Evolutionary conservation across 441 rosid genomes (phyloP).

Genomic region (Gossypium lobatum): DNA sequence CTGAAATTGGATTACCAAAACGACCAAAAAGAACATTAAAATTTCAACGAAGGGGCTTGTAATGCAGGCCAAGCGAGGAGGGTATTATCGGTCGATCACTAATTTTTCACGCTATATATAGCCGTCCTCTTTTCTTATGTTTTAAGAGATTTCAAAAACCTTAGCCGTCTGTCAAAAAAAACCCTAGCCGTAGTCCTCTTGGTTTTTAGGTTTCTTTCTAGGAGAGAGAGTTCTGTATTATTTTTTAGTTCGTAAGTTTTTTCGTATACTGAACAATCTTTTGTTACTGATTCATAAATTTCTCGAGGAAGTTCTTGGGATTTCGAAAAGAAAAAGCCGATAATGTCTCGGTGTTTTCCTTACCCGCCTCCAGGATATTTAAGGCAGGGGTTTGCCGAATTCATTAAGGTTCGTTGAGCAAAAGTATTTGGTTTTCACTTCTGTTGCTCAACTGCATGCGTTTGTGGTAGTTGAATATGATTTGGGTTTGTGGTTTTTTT

Average conservation of each 20-base stretch:
- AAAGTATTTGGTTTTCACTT: slow-evolving; percentile 33
- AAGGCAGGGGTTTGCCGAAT: slow-evolving; percentile 42
- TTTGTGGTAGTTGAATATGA: not conserved
- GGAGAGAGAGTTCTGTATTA: not conserved
- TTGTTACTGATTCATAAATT: not conserved
- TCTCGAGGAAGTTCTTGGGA: not conserved
- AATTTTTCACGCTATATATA: too few relatives aligned
- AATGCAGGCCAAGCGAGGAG: not conserved
- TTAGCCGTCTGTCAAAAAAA: not conserved
- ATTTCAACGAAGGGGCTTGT: not conserved
- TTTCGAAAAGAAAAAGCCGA: slow-evolving; percentile 2
- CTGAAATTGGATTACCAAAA: not conserved
- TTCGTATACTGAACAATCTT: not conserved
- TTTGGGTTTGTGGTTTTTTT: slow-evolving; percentile 9
- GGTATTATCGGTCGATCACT: not conserved
- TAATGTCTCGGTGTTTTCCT: slow-evolving; percentile 71
- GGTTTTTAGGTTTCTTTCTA: not conserved
- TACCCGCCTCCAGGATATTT: slow-evolving; percentile 32
- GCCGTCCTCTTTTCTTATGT: too few relatives aligned
- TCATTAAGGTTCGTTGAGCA: slow-evolving; percentile 77
- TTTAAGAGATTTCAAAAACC: not conserved
- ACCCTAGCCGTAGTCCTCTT: not conserved
- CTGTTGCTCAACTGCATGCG: slow-evolving; percentile 31
- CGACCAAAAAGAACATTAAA: not conserved
- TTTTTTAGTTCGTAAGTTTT: not conserved